Conservation (phyloP, 1,284 basidiomycete genomes). For the Cryptococcus sp. region DNA sequence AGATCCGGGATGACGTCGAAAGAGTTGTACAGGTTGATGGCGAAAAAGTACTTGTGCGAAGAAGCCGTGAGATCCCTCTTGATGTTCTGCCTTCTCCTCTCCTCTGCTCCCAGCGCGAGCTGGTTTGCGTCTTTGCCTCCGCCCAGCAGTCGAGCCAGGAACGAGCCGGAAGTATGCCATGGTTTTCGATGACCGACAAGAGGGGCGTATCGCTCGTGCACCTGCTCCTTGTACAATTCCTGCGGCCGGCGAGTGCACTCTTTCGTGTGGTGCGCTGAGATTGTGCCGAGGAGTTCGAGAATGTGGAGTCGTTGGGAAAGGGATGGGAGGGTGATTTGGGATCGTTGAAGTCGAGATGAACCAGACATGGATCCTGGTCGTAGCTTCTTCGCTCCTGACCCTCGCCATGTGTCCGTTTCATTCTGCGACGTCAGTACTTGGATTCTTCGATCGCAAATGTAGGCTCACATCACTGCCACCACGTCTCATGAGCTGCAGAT, state of each 20-base stretch:
- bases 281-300: constrained; percentile 73
- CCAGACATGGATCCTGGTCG: constrained; percentile 26
- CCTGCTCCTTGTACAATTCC: constrained; percentile 74
- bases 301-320: constrained; percentile 74
- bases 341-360: constrained; percentile 27
- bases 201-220: constrained; percentile 70
- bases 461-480: background rate
- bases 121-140: constrained; percentile 29
- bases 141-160: constrained; percentile 53
- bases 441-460: background rate
- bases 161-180: constrained; percentile 53
- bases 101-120: constrained; percentile 49
- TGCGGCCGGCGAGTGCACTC: constrained; percentile 81
- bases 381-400: constrained; percentile 21
- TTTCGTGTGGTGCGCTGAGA: constrained; percentile 82
- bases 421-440: constrained; percentile 13
- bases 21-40: constrained; percentile 96
- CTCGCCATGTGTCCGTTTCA: constrained; percentile 24
- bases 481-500: constrained; percentile 4
- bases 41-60: constrained; percentile 94
- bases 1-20: constrained; percentile 95
- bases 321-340: constrained; percentile 53
- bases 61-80: constrained; percentile 49
- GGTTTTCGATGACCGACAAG: constrained; percentile 70
- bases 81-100: constrained; percentile 48